Conservation (phyloP, 257 asterid genomes). For the Cordia subcordata region DNA sequence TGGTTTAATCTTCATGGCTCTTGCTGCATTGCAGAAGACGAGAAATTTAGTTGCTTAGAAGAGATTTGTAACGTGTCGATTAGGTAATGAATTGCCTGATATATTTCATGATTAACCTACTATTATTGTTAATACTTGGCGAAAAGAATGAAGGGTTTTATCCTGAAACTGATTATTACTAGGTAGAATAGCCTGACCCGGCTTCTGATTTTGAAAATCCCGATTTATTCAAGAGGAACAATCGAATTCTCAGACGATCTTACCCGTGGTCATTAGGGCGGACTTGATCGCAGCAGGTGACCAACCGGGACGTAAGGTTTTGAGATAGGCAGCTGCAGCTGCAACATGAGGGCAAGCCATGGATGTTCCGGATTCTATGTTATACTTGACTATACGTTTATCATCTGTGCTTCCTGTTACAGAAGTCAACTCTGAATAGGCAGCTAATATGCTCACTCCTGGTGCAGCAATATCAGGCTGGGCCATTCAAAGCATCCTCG, state of each 20-base stretch:
- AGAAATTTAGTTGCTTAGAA: too few relatives aligned
- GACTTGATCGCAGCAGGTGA: conserved; percentile 80
- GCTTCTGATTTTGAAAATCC: too few relatives aligned
- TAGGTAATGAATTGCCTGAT: too few relatives aligned
- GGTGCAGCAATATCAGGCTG: conserved; percentile 94
- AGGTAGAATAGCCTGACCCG: too few relatives aligned
- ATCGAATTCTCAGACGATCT: too few relatives aligned
- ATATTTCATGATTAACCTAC: too few relatives aligned
- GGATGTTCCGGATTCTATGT: conserved; percentile 73
- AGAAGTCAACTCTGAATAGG: conserved; percentile 29
- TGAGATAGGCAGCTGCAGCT: conserved; percentile 70
- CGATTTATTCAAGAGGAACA: too few relatives aligned
- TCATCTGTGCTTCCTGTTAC: conserved; percentile 24
- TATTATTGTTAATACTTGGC: too few relatives aligned
- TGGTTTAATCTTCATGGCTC: conserved; percentile 32
- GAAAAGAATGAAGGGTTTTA: too few relatives aligned
- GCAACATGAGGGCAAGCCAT: conserved; percentile 88
- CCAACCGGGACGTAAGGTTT: conserved; percentile 71
- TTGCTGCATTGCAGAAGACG: conserved; percentile 31
- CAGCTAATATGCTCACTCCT: conserved; percentile 71
- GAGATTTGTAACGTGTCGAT: too few relatives aligned
- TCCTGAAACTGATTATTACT: too few relatives aligned
- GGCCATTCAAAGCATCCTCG: not conserved
- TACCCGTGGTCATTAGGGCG: conserved; percentile 83
- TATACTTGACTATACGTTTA: conserved; percentile 33